Conservation (phyloP, 768 basidiomycete species). For the Lentinula edodes region DNA sequence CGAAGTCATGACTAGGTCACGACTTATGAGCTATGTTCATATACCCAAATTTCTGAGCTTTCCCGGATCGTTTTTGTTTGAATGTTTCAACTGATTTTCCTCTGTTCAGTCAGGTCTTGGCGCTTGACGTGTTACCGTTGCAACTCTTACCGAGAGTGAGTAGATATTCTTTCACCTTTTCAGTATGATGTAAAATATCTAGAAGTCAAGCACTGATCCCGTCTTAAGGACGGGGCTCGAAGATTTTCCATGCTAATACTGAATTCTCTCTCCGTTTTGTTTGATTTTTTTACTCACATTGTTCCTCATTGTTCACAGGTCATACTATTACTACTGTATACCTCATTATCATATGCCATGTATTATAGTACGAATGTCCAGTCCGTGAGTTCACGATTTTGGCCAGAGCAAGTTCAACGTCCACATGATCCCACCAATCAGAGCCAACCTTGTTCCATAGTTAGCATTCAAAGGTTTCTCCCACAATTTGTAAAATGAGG, state of each 20-base stretch:
- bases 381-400: slow-evolving; percentile 14
- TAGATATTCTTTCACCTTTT: slow-evolving; percentile 8
- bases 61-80: slow-evolving; percentile 14
- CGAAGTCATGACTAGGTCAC: slow-evolving; percentile 67
- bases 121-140: background rate
- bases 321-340: no score
- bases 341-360: no score
- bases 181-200: slow-evolving; percentile 58
- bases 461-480: slow-evolving; percentile 25
- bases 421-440: slow-evolving; percentile 52
- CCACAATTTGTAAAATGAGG: slow-evolving; percentile 16
- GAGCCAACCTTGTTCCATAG: slow-evolving; percentile 31
- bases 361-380: background rate
- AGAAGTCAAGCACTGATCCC: slow-evolving; percentile 91
- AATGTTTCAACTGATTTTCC: slow-evolving; percentile 9
- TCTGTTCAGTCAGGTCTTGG: slow-evolving; percentile 3
- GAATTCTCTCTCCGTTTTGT: slow-evolving; percentile 22
- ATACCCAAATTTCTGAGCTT: slow-evolving; percentile 94
- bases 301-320: background rate
- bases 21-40: slow-evolving; percentile 61
- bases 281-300: background rate
- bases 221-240: slow-evolving; percentile 70
- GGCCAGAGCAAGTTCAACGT: slow-evolving; percentile 57
- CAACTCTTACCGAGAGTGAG: slow-evolving; percentile 25
- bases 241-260: slow-evolving; percentile 92